Evolutionary conservation across 2,329 filamentous ascomycete species (phyloP).

Genomic region (Drechslerella coelobrocha): DNA sequence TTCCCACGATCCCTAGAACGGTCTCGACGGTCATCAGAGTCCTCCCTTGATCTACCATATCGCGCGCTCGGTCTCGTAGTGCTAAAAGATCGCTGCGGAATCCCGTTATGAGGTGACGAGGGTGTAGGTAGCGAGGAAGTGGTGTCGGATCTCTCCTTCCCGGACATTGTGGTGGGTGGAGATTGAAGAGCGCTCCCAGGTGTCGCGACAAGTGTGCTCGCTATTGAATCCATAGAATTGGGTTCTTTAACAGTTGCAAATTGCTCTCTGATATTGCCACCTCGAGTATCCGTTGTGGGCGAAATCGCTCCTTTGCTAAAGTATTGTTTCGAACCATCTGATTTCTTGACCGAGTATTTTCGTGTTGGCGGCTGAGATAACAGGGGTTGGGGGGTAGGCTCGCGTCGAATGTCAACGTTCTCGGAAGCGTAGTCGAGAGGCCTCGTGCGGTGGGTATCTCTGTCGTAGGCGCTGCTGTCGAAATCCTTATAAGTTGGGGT

Average conservation of each 20-base stretch:
- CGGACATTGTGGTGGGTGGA: constrained; percentile 21
- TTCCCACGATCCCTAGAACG: constrained; percentile 33
- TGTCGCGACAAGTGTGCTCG: constrained; percentile 44
- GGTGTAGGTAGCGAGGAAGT: constrained; percentile 53
- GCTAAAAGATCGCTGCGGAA: constrained; percentile 35
- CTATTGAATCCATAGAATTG: constrained; percentile 37
- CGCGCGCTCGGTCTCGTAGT: constrained; percentile 40
- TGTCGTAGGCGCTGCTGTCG: constrained; percentile 27
- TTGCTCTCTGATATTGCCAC: constrained; percentile 40
- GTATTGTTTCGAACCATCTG: constrained; percentile 16
- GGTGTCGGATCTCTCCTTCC: constrained; percentile 36
- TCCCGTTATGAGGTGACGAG: constrained; percentile 29
- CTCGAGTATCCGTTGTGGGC: constrained; percentile 29
- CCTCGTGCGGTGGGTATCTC: constrained; percentile 25
- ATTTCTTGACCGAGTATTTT: constrained; percentile 46
- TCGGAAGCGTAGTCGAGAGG: constrained; percentile 19
- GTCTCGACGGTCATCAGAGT: constrained; percentile 24
- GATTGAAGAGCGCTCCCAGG: constrained; percentile 36
- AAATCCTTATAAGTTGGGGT: constrained; percentile 47
- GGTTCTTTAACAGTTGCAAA: constrained; percentile 40
- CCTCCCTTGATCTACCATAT: constrained; percentile 36
- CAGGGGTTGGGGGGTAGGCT: constrained; percentile 42
- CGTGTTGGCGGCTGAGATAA: constrained; percentile 41
- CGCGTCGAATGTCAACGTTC: constrained; percentile 41
- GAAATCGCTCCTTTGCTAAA: constrained; percentile 40